phyloP scores from a whole-genome alignment of 2,329 filamentous ascomycete genomes.

The Elsinoe ampelina region DNA sequence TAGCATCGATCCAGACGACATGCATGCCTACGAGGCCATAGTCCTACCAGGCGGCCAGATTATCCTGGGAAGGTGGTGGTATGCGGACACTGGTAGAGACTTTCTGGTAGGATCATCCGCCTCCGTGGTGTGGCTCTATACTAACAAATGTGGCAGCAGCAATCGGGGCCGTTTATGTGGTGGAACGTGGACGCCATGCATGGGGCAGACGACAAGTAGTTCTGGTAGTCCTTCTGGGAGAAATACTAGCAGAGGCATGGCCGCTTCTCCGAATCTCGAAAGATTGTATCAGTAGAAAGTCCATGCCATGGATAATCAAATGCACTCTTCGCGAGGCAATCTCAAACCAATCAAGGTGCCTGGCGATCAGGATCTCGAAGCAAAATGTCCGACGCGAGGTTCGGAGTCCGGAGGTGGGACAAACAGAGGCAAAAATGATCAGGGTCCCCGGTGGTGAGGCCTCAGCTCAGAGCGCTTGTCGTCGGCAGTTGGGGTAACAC shows the following conservation, averaged over 20 bases:
- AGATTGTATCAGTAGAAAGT: no score
- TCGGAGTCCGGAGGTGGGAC: constrained; percentile 11
- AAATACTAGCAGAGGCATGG: no score
- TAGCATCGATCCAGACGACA: constrained; percentile 23
- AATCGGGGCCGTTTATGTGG: constrained; percentile 34
- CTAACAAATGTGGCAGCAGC: constrained; percentile 15
- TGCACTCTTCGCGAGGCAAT: neutral
- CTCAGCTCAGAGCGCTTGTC: neutral
- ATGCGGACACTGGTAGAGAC: constrained; percentile 24
- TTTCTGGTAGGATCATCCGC: constrained; percentile 17
- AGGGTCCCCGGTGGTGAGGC: constrained; percentile 1
- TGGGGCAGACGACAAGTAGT: neutral
- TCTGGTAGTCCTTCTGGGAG: no score
- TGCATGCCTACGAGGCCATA: constrained; percentile 43
- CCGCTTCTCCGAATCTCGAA: no score
- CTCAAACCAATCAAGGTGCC: neutral
- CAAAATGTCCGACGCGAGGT: constrained; percentile 2
- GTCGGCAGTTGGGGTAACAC: constrained; percentile 9
- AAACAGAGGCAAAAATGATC: neutral
- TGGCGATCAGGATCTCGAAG: constrained; percentile 1
- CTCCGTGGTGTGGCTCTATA: neutral
- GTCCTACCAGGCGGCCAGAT: constrained; percentile 40
- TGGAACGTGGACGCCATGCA: constrained; percentile 32
- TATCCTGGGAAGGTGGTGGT: constrained; percentile 42
- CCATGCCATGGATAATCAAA: neutral